A percentile compares a stretch with the other conserved stretches of the same genome.
Evolutionary conservation across 169 alveolate genomes (phyloP).

Genomic region (Plasmodium berghei): DNA sequence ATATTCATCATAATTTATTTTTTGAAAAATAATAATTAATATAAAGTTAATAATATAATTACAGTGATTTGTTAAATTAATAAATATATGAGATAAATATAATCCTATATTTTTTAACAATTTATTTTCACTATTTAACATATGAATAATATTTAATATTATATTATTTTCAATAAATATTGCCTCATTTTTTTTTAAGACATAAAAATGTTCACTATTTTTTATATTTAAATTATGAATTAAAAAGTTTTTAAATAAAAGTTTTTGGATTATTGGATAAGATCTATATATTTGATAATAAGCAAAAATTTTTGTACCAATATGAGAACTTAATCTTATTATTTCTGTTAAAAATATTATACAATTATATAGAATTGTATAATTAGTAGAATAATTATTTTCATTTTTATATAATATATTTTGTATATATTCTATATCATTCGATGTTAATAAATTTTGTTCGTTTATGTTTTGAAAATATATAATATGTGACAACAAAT

Average conservation of each 20-base stretch:
- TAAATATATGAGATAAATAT: constrained; percentile 22
- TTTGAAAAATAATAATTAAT: constrained; percentile 1
- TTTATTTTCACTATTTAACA: constrained; percentile 27
- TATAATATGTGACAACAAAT: constrained; percentile 31
- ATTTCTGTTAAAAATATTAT: constrained; percentile 29
- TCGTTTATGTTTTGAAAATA: constrained; percentile 24
- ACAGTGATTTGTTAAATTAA: constrained; percentile 9
- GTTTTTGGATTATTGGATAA: neutral
- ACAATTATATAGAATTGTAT: constrained; percentile 29
- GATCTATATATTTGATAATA: constrained; percentile 36
- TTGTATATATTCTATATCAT: constrained; percentile 2
- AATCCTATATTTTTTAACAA: constrained; percentile 1
- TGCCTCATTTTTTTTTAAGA: constrained; percentile 39
- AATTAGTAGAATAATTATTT: constrained; percentile 3
- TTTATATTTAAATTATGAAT: constrained; percentile 6
- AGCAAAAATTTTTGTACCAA: constrained; percentile 29
- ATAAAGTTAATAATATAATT: constrained; percentile 17
- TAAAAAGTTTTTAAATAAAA: constrained; percentile 11
- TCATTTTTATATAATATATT: constrained; percentile 46
- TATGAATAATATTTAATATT: constrained; percentile 17
- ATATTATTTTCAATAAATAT: constrained; percentile 19
- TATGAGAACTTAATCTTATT: constrained; percentile 45
- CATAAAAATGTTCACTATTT: constrained; percentile 38
- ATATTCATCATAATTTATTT: constrained; percentile 50
- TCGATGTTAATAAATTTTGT: constrained; percentile 31